Base-by-base conservation (phyloP, 2,329 filamentous ascomycete species). In the Cladosporium sp. region DNA sequence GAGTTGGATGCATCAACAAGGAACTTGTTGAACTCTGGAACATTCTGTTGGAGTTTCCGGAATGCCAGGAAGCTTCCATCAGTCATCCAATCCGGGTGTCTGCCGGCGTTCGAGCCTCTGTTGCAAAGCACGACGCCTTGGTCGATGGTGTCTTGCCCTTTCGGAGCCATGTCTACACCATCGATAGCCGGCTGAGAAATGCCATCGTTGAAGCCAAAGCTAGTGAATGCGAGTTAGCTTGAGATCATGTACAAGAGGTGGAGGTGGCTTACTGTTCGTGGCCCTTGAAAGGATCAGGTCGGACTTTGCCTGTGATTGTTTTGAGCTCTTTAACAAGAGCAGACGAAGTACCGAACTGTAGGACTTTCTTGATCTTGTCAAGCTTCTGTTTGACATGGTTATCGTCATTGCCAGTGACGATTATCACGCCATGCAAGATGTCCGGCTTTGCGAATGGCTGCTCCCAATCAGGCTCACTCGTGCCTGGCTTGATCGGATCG, bases 81-180 rank as follows among this genome's bases (percentile, higher is more conserved):
- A 3, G n/a, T n/a, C 8, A n/a, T n/a, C 32, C 32, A 36, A 4
- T n/a, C 15, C 4, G 32, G 32, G n/a, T 36, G 32, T 9, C 30
- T 27, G 12, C 49, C 41, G 1, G 53, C 47, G 8, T 56, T 53
- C 9, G 69, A 69, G 2, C 67, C 61, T 27, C 68, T 64, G 19
- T 67, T 69, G 22, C 66, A 58, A 37, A 75, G 58, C 27, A 72
- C 68, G 7, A 70, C 59, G 44, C 69, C 68, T 40, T 65, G 68
- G 8, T 52, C 37, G 34, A 67, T 61, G 3, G 61, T 56, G 17
- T 67, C 64, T 50, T 68, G 67, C 44, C 60, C 64, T 20, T 62
- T 66, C 36, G 57, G 59, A 3, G 54, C 55, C n/a, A n/a, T n/a
- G 15, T 36, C 32, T 8, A 36, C 12, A 36, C 32, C 32, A n/a